Evolutionary conservation across 1,139 yeast genomes (phyloP).

Genomic region (Kodamaea derodonti): DNA sequence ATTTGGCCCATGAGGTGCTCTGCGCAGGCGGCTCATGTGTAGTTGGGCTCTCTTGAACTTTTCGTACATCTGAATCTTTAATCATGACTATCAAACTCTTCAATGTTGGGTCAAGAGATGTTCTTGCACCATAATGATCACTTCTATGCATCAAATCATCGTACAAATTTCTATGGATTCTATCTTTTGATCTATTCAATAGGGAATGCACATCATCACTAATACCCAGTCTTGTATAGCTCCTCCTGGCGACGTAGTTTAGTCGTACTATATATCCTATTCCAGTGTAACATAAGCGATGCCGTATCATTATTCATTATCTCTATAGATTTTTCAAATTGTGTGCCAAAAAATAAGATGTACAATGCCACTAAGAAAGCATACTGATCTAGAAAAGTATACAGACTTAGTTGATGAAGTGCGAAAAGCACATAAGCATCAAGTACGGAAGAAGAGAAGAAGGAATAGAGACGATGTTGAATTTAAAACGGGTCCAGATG

Average conservation of each 20-base stretch:
- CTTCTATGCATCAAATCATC: constrained; percentile 19
- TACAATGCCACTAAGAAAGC: not conserved
- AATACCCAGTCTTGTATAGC: too few relatives aligned
- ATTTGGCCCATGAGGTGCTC: too few relatives aligned
- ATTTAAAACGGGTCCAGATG: not conserved
- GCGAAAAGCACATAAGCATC: not conserved
- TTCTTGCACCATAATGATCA: constrained; percentile 14
- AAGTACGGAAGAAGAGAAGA: not conserved
- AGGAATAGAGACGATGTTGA: not conserved
- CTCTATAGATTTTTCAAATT: constrained; percentile 2
- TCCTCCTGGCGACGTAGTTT: too few relatives aligned
- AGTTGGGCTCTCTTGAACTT: too few relatives aligned
- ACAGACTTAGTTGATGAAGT: not conserved
- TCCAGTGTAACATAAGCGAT: too few relatives aligned
- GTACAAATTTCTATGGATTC: constrained; percentile 23
- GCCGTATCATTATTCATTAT: constrained; percentile 12
- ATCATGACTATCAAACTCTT: constrained; percentile 20
- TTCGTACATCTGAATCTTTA: too few relatives aligned
- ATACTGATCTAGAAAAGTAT: not conserved
- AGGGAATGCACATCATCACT: too few relatives aligned
- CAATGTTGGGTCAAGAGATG: constrained; percentile 22
- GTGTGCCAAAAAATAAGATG: not conserved
- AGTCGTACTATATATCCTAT: too few relatives aligned
- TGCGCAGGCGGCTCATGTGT: too few relatives aligned
- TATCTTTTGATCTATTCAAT: constrained; percentile 16